phyloP scores from a whole-genome alignment of 148 eudicot genomes.

The Beta vulgaris region DNA sequence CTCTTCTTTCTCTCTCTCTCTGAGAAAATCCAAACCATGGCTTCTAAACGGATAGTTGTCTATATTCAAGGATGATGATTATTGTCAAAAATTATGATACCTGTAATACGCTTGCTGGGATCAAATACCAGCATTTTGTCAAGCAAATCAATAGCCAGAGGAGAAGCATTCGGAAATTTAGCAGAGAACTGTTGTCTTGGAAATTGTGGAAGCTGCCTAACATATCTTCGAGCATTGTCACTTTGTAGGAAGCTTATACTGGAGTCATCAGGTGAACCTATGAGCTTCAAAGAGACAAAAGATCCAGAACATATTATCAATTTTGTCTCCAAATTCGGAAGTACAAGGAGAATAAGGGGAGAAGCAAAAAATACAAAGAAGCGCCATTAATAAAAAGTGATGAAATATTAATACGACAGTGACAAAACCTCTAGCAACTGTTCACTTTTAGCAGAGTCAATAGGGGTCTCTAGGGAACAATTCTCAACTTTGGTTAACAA shows the following conservation, averaged over 20 bases:
- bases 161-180: constrained; percentile 68
- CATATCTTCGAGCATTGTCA: constrained; percentile 84
- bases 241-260: constrained; percentile 81
- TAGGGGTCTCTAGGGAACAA: neutral
- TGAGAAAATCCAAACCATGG: neutral
- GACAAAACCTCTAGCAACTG: neutral
- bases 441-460: neutral
- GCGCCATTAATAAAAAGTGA: neutral
- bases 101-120: constrained; percentile 84
- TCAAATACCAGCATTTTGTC: constrained; percentile 96
- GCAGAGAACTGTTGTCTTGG: constrained; percentile 69
- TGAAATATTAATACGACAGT: neutral
- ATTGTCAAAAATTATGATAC: constrained; percentile 27
- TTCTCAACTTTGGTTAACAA: neutral
- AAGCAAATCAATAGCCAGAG: constrained; percentile 78
- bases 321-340: neutral
- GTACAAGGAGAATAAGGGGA: neutral
- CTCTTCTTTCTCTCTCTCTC: neutral
- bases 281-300: constrained; percentile 53
- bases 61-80: neutral
- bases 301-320: constrained; percentile 13
- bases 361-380: neutral
- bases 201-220: constrained; percentile 78
- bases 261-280: constrained; percentile 91
- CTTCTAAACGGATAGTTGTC: neutral